Base-by-base conservation (phyloP, 2,329 filamentous ascomycete genomes). In the Cladophialophora chaetospira region DNA sequence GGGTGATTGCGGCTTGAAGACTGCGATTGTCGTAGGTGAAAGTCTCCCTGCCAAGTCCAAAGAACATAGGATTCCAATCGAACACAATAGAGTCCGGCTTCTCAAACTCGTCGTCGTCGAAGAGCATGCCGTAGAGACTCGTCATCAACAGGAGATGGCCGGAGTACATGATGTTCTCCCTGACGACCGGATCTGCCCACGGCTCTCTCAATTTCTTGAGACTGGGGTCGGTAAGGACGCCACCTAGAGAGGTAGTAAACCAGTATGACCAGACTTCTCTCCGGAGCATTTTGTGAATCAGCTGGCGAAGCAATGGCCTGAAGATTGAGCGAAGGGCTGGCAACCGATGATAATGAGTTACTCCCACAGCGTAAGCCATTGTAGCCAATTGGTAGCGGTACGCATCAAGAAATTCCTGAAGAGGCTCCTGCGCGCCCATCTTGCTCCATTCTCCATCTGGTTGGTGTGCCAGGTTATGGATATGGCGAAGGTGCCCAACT, bases 161-260 rank as follows among this genome's bases (percentile, higher is more conserved):
- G 25, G 67, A 71, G 44, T 74, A 75, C 73, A 77, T 73, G 58
- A 76, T 74, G 55, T 76, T 77, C 60, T 77, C 74, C 35, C 61
- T 65, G 15, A 69, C 62, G 1, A 76, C 65, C 1, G 74, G 73
- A 58, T 77, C 71, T 0, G 73, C 72, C 74, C 74, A 77, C 0
- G 74, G 74, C 50, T 70, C 72, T 9, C 74, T 62, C 40, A 76
- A 53, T 53, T 75, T 72, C 17, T 66, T 72, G 2, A 75, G 51
- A 49, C 71, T 68, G 2, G 73, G 75, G 54, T 77, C 71, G 1
- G 70, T 60, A 2, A 47, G 23, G 3, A 62, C 68, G 0, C 73
- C 73, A 1, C 68, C 67, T 21, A 71, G 70, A 23, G 66, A 70
- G 2, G 72, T 72, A n/a, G 68, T 62, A 60, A 72, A 77, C 75